phyloP scores from a whole-genome alignment of 345 rosid genomes.

The Eucalyptus coolabah region DNA sequence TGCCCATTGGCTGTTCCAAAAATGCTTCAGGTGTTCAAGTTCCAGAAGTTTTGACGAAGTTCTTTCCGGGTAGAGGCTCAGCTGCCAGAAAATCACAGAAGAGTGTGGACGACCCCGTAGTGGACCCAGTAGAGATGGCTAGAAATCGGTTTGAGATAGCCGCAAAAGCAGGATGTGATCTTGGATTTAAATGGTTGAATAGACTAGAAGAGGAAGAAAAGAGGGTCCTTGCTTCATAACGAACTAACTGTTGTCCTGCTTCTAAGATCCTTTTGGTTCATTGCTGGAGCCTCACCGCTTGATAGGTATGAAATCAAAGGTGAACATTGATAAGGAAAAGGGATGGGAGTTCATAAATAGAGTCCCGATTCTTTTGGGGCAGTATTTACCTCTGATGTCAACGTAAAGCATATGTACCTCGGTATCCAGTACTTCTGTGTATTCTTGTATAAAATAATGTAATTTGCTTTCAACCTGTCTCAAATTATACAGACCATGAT shows the following conservation, averaged over 20 bases:
- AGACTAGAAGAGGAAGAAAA: slow-evolving; percentile 81
- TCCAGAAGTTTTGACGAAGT: slow-evolving; percentile 44
- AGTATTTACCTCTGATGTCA: not conserved
- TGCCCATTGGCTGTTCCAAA: not conserved
- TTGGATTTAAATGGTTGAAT: slow-evolving; percentile 72
- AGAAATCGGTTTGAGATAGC: slow-evolving; percentile 70
- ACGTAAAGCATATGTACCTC: not conserved
- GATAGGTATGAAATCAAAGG: not conserved
- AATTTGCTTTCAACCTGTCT: not conserved
- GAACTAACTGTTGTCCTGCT: not conserved
- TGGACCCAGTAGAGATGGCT: slow-evolving; percentile 51
- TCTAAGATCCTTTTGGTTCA: not conserved
- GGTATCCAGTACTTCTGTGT: not conserved
- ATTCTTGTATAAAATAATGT: not conserved
- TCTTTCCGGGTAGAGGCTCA: slow-evolving; percentile 16
- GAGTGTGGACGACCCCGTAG: not conserved
- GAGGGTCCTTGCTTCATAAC: slow-evolving; percentile 5
- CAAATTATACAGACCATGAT: not conserved
- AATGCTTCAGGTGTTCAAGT: slow-evolving; percentile 54
- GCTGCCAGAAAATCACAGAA: slow-evolving; percentile 24
- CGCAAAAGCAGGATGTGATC: slow-evolving; percentile 59
- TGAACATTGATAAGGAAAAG: not conserved
- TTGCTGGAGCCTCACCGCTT: too few relatives aligned
- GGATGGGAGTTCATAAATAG: not conserved
- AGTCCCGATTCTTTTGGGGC: not conserved